Base-by-base conservation (phyloP, 192 early-diverging fungal genomes). In the Mortierella alpina region DNA sequence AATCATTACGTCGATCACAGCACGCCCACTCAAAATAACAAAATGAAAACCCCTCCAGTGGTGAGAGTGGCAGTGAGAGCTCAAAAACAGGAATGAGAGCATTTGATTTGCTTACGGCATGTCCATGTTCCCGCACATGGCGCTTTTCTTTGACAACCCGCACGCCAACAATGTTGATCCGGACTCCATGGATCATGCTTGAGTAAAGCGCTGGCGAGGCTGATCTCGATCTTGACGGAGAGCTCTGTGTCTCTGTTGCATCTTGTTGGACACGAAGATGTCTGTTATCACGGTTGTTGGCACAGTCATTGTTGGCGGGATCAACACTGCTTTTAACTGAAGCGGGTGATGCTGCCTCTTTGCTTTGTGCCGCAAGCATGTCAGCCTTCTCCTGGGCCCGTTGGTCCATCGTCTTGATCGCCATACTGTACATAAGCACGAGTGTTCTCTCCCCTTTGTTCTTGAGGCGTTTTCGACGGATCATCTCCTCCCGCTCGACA, bases 131-230 rank as follows among this genome's bases (percentile, higher is more conserved):
- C 15, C 85, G 73, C 17, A 89, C 59, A 42, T 84, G 82, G 7
- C 80, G 71, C 31, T 82, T 84, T 45, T 87, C 83, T 23, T 4
- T 63, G 39, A 79, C 42, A n/a, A 67, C 54, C 11, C 84, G 70
- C 7, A 90, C 83, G 17, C 77, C 79, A n/a, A 85, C 61, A 46
- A 90, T 73, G 41, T 88, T 88, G 53, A 90, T 73, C 6, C 82
- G 68, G 17, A 82, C 64, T 1, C 84, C 87, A 63, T 83, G 68
- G 13, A 74, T 75, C 2, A 63, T n/a, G 39, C 44, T 66, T 62
- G 40, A 83, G 17, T 68, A 63, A 7, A 62, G 63, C 5, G 63
- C 45, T 0, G 53, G 42, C 10, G 75, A 48, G 17, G 49, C 31
- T 1, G 31, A 31, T 31, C 31, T 31, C 31, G 31, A 31, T 31